Percentiles rank a stretch among this genome's conserved stretches.
phyloP scores from a whole-genome alignment of 108 stramenopile genomes.

The Mediolabrus comicus region DNA sequence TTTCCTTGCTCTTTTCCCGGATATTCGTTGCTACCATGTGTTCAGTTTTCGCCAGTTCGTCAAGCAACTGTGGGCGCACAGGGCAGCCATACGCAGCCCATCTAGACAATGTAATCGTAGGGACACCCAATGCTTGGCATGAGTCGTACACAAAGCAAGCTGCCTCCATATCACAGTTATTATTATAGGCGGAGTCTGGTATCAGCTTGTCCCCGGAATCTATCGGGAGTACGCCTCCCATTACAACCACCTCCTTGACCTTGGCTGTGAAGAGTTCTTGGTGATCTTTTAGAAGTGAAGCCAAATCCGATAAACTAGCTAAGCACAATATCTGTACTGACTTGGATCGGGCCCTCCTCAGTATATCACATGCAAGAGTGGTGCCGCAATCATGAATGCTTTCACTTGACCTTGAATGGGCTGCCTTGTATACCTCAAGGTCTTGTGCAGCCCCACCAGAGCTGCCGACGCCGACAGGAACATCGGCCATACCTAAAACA shows the following conservation, averaged over 20 bases:
- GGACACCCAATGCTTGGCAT: conserved; percentile 43
- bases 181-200: conserved; percentile 49
- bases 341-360: conserved; percentile 27
- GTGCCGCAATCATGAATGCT: conserved; percentile 37
- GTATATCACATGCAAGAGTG: conserved; percentile 29
- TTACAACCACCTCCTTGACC: conserved; percentile 47
- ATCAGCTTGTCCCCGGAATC: conserved; percentile 22
- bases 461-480: conserved; percentile 46
- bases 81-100: conserved; percentile 51
- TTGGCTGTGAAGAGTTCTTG: conserved; percentile 39
- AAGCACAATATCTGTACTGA: conserved; percentile 40
- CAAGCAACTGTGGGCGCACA: conserved; percentile 31
- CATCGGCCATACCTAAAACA: conserved; percentile 44
- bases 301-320: conserved; percentile 43
- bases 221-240: conserved; percentile 36
- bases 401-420: conserved; percentile 33
- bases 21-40: conserved; percentile 49
- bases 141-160: conserved; percentile 40
- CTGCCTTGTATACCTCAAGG: conserved; percentile 37
- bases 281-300: conserved; percentile 30
- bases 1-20: conserved; percentile 24
- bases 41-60: conserved; percentile 36
- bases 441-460: conserved; percentile 26
- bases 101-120: conserved; percentile 41
- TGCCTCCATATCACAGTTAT: conserved; percentile 41